Evolutionary conservation across 2,329 filamentous ascomycete species (phyloP).

Genomic region (Pseudopyricularia javanii): DNA sequence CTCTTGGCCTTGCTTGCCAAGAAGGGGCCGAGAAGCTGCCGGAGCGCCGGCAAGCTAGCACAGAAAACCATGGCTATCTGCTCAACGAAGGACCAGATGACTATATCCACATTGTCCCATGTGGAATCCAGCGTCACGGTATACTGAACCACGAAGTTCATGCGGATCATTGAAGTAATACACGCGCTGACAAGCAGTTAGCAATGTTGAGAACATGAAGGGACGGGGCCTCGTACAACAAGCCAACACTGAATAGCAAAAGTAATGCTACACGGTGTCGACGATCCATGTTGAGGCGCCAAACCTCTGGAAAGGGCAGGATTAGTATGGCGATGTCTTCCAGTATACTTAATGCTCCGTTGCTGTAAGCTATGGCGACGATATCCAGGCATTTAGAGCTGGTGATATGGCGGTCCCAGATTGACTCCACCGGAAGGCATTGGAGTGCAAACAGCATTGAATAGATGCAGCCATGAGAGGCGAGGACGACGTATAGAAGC

Average conservation of each 20-base stretch:
- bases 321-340: background rate
- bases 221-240: background rate
- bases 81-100: background rate
- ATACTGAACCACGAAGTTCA: background rate
- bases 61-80: background rate
- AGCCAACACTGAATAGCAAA: background rate
- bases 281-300: background rate
- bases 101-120: background rate
- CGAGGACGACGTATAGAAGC: background rate
- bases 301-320: background rate
- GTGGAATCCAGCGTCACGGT: background rate
- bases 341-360: background rate
- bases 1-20: no score
- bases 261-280: background rate
- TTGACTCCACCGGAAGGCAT: background rate
- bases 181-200: background rate
- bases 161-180: background rate
- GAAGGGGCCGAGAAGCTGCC: no score
- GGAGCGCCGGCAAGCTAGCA: background rate
- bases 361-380: background rate
- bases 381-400: background rate
- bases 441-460: background rate
- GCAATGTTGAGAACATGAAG: background rate
- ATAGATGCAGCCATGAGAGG: background rate
- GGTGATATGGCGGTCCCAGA: background rate